These are phyloP conservation scores for Plectosphaerella cucumerina DNA, from an alignment of 2,329 filamentous ascomycete species.

Conservation along the genomic window DNA sequence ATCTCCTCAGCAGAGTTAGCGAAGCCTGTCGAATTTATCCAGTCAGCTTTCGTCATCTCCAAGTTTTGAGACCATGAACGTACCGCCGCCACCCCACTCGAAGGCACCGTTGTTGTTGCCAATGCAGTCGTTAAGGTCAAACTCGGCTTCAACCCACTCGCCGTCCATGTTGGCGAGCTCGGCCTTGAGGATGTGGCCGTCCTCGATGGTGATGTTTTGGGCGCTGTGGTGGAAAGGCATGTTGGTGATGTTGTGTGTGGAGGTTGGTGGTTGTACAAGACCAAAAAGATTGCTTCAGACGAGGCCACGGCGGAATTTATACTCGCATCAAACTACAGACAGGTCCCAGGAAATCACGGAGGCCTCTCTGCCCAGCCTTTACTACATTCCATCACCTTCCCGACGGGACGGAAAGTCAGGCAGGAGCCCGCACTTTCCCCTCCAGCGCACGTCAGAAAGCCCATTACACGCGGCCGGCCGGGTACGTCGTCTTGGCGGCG, in stretches of 20 bases:
- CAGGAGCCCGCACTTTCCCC: neutral
- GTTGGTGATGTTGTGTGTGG: constrained; percentile 9
- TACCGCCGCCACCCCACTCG: constrained; percentile 35
- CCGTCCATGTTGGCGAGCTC: constrained; percentile 34
- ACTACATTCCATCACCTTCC: neutral
- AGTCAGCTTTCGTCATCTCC: neutral
- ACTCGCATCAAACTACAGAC: neutral
- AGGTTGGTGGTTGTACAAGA: neutral
- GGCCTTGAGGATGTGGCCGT: constrained; percentile 44
- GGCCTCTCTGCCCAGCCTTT: neutral
- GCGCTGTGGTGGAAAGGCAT: constrained; percentile 50
- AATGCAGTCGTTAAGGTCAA: constrained; percentile 45
- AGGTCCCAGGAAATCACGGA: neutral
- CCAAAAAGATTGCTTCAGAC: neutral
- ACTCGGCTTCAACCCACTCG: constrained; percentile 35
- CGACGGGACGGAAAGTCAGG: neutral
- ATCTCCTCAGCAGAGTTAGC: constrained; percentile 40
- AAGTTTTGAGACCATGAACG: neutral
- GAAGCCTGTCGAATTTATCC: constrained; percentile 29
- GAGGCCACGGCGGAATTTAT: neutral
- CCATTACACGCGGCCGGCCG: neutral
- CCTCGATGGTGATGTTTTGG: constrained; percentile 41
- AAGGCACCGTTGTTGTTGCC: constrained; percentile 49
- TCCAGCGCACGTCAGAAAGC: neutral
- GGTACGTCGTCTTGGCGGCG: neutral